A percentile compares a stretch with the other conserved stretches of the same genome.
phyloP scores from a whole-genome alignment of 352 stramenopile genomes.

The Phytophthora capsici region DNA sequence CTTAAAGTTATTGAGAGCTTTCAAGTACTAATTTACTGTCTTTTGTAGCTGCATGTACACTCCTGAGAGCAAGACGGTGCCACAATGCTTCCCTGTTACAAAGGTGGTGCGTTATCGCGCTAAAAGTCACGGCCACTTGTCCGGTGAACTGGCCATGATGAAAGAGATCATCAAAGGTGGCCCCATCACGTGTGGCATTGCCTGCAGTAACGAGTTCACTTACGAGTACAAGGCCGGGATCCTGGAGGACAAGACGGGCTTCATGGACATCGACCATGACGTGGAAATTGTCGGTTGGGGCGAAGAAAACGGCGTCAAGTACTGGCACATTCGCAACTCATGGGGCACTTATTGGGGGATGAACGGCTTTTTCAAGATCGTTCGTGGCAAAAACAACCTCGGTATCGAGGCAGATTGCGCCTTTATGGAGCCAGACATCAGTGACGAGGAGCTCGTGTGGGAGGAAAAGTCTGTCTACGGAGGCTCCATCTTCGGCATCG shows the following conservation, averaged over 20 bases:
- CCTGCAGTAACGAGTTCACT: conserved; percentile 87
- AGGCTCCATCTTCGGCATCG: conserved; percentile 81
- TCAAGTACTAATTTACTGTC: conserved; percentile 13
- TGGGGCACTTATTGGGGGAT: conserved; percentile 96
- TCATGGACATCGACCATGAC: conserved; percentile 88
- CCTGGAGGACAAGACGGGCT: conserved; percentile 88
- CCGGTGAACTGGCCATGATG: conserved; percentile 85
- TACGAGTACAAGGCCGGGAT: conserved; percentile 95
- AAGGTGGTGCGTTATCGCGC: conserved; percentile 84
- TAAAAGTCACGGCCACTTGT: conserved; percentile 70
- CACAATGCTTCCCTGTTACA: conserved; percentile 76
- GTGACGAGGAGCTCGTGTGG: conserved; percentile 82
- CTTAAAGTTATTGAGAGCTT: not conserved
- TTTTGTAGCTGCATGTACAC: conserved; percentile 79
- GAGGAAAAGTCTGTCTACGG: conserved; percentile 79
- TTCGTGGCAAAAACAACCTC: conserved; percentile 92
- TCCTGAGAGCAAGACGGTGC: conserved; percentile 45
- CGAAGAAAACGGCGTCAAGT: conserved; percentile 90
- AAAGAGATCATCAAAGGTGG: conserved; percentile 79
- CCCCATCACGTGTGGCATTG: conserved; percentile 94
- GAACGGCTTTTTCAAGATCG: conserved; percentile 97
- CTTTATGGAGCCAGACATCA: conserved; percentile 88
- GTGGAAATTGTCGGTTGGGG: conserved; percentile 93
- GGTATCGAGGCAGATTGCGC: conserved; percentile 91
- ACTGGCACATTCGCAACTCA: conserved; percentile 97